Percentiles rank a stretch among this genome's conserved stretches.
Conservation (phyloP, 2,329 filamentous ascomycete genomes). For the Xylaria arbuscula region DNA sequence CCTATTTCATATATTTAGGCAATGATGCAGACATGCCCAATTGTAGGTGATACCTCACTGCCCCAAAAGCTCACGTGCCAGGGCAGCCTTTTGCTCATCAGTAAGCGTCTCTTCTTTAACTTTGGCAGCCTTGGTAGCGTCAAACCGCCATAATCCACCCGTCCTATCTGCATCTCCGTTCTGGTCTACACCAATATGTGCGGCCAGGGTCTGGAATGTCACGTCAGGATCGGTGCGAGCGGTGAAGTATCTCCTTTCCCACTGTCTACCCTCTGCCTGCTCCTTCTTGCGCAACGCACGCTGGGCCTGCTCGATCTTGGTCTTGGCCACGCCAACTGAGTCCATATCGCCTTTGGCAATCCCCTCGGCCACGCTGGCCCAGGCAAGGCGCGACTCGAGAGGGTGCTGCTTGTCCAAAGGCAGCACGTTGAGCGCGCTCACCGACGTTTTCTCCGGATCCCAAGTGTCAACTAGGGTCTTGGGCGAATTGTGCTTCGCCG, state of each 20-base stretch:
- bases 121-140: conserved; percentile 58
- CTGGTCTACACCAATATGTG: conserved; percentile 58
- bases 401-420: conserved; percentile 78
- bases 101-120: conserved; percentile 50
- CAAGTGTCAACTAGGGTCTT: conserved; percentile 52
- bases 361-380: conserved; percentile 79
- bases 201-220: conserved; percentile 59
- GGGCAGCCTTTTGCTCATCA: conserved; percentile 53
- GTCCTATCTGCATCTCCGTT: conserved; percentile 70
- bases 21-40: neutral
- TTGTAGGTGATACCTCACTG: conserved; percentile 38
- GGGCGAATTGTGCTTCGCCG: conserved; percentile 47
- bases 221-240: conserved; percentile 57
- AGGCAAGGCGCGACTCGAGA: conserved; percentile 83
- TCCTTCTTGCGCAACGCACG: conserved; percentile 72
- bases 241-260: conserved; percentile 88
- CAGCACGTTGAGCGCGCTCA: conserved; percentile 50
- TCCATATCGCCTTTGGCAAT: conserved; percentile 82
- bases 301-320: conserved; percentile 84
- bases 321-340: conserved; percentile 76
- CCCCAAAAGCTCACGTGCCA: conserved; percentile 51
- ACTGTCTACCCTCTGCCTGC: conserved; percentile 71
- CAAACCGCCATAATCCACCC: conserved; percentile 70
- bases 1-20: neutral
- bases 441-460: conserved; percentile 51